phyloP scores from a whole-genome alignment of 768 basidiomycete species.

The Amanita exitialis region DNA sequence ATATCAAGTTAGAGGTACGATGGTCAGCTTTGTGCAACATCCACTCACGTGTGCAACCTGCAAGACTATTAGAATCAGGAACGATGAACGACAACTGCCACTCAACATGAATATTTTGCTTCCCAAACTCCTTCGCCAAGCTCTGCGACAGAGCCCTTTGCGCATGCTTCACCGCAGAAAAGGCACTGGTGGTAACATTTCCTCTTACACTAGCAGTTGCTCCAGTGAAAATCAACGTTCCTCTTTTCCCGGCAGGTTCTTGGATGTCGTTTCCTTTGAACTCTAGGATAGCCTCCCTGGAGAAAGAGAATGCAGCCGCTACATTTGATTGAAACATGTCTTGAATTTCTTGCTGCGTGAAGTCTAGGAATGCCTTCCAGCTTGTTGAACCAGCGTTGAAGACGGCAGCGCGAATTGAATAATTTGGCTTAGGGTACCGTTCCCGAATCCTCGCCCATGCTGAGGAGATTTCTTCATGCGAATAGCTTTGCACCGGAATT shows the following conservation, averaged over 20 bases:
- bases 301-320: constrained; percentile 52
- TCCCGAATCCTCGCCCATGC: constrained; percentile 37
- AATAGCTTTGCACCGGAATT: constrained; percentile 45
- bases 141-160: constrained; percentile 59
- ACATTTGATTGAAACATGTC: constrained; percentile 40
- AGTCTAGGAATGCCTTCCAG: constrained; percentile 60
- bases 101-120: constrained; percentile 64
- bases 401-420: constrained; percentile 47
- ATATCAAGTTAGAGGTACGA: background rate
- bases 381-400: constrained; percentile 51
- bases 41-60: constrained; percentile 58
- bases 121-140: constrained; percentile 65
- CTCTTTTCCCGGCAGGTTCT: constrained; percentile 42
- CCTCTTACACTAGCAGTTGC: constrained; percentile 62
- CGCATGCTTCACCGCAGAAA: constrained; percentile 57
- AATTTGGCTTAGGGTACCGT: constrained; percentile 35
- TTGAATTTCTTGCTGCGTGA: constrained; percentile 49
- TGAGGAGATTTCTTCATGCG: constrained; percentile 37
- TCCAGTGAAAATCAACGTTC: constrained; percentile 63
- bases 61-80: background rate
- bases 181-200: constrained; percentile 47
- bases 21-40: background rate
- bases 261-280: constrained; percentile 49
- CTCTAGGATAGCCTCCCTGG: constrained; percentile 45
- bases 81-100: background rate